Conservation (phyloP, 495 filamentous ascomycete species). For the Articulospora tetracladia region DNA sequence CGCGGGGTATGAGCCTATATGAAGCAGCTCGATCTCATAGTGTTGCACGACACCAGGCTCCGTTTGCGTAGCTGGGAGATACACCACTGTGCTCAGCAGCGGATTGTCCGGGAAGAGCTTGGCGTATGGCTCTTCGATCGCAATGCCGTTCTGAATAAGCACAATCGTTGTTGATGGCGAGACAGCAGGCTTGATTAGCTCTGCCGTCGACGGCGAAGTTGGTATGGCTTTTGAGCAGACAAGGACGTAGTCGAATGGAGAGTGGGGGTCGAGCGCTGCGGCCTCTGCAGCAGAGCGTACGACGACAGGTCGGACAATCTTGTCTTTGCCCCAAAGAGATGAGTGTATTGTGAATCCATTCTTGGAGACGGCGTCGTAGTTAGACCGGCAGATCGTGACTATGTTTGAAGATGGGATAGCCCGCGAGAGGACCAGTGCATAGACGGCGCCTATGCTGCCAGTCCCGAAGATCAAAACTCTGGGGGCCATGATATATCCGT, state of each 20-base stretch:
- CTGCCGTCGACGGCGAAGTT: slow-evolving; percentile 31
- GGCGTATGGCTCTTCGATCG: slow-evolving; percentile 45
- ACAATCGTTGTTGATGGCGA: slow-evolving; percentile 41
- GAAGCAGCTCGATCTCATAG: slow-evolving; percentile 32
- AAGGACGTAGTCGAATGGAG: slow-evolving; percentile 48
- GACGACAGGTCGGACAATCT: slow-evolving; percentile 32
- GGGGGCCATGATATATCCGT: too few species aligned
- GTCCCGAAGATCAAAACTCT: slow-evolving; percentile 9
- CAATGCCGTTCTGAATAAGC: slow-evolving; percentile 54
- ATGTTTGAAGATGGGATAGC: slow-evolving; percentile 33
- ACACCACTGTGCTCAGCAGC: slow-evolving; percentile 42
- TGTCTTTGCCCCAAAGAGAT: slow-evolving; percentile 35
- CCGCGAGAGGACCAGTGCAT: slow-evolving; percentile 42
- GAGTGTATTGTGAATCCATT: slow-evolving; percentile 51
- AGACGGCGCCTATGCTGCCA: slow-evolving; percentile 49
- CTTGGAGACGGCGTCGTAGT: slow-evolving; percentile 42
- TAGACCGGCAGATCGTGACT: slow-evolving; percentile 51
- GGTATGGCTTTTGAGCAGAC: slow-evolving; percentile 40
- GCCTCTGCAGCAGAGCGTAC: slow-evolving; percentile 37
- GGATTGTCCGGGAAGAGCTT: slow-evolving; percentile 40
- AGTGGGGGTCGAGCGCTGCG: slow-evolving; percentile 4
- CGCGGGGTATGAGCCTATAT: slow-evolving; percentile 46
- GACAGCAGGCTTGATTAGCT: slow-evolving; percentile 39
- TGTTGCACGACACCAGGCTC: slow-evolving; percentile 31
- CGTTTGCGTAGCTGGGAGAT: slow-evolving; percentile 44